phyloP scores from a whole-genome alignment of 225 moss, liverwort and hornwort species.

The Polytrichum formosum region DNA sequence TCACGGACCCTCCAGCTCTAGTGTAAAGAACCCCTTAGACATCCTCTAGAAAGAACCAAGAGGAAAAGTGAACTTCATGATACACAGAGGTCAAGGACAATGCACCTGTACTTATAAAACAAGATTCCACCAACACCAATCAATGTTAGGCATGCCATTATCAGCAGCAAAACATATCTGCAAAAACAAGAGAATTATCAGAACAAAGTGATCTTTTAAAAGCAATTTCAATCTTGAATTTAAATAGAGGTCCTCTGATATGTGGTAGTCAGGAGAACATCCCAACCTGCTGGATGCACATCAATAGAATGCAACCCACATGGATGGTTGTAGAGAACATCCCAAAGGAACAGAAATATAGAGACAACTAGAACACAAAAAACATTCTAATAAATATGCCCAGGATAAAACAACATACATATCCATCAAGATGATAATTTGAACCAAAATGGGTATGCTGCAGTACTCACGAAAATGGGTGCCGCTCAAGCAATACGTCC shows the following conservation, averaged over 20 bases:
- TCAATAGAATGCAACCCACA: neutral
- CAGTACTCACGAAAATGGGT: slow-evolving; percentile 61
- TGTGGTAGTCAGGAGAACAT: slow-evolving; percentile 7
- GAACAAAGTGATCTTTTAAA: slow-evolving; percentile 1
- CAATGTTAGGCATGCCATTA: slow-evolving; percentile 52
- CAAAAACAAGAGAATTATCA: slow-evolving; percentile 2
- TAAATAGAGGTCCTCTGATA: neutral
- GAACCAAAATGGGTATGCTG: neutral
- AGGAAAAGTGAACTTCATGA: neutral
- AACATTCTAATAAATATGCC: neutral
- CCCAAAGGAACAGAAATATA: neutral
- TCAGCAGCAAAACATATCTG: slow-evolving; percentile 63
- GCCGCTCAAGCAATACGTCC: slow-evolving; percentile 65
- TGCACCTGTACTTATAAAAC: slow-evolving; percentile 51
- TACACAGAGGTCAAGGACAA: slow-evolving; percentile 1
- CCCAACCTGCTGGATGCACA: neutral
- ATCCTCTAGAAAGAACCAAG: too few species aligned
- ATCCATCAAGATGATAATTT: neutral
- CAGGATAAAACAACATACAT: neutral
- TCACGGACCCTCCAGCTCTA: too few species aligned
- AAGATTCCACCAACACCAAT: slow-evolving; percentile 52
- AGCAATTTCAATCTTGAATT: neutral
- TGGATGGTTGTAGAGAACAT: too few species aligned
- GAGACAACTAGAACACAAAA: neutral
- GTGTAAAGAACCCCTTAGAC: too few species aligned